phyloP scores from a whole-genome alignment of 31 red algal genomes.

The Porphyra umbilicalis region DNA sequence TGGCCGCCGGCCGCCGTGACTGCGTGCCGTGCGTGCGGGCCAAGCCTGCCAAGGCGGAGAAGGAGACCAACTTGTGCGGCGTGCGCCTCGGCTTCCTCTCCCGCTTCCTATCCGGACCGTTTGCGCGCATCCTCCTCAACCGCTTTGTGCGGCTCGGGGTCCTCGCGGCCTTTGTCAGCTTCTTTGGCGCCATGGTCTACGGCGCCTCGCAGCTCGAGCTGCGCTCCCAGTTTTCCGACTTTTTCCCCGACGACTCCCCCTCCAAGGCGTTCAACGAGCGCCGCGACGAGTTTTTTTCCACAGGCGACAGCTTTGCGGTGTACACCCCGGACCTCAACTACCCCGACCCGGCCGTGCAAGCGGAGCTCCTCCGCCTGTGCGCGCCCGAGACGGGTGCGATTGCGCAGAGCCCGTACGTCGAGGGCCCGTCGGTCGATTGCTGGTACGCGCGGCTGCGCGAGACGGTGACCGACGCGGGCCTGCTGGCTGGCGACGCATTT shows the following conservation, averaged over 20 bases:
- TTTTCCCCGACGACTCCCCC: constrained; percentile 51
- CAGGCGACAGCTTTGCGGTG: constrained; percentile 26
- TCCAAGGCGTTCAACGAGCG: constrained; percentile 28
- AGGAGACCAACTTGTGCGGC: constrained; percentile 55
- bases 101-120: constrained; percentile 27
- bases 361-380: constrained; percentile 29
- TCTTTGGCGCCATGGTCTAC: constrained; percentile 13
- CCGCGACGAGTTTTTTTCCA: constrained; percentile 29
- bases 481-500: not conserved
- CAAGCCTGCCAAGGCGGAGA: constrained; percentile 8
- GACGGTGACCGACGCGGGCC: not conserved
- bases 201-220: constrained; percentile 50
- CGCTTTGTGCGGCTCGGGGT: constrained; percentile 20
- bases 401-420: constrained; percentile 39
- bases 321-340: constrained; percentile 43
- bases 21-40: constrained; percentile 26
- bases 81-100: constrained; percentile 30
- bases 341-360: constrained; percentile 22
- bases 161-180: constrained; percentile 17
- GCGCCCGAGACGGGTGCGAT: constrained; percentile 19
- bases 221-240: constrained; percentile 59
- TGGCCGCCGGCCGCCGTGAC: constrained; percentile 39
- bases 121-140: constrained; percentile 18
- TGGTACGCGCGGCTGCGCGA: constrained; percentile 28
- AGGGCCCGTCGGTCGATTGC: constrained; percentile 36